Conservation (phyloP, 768 basidiomycete species). For the Kwoniella shandongensis region DNA sequence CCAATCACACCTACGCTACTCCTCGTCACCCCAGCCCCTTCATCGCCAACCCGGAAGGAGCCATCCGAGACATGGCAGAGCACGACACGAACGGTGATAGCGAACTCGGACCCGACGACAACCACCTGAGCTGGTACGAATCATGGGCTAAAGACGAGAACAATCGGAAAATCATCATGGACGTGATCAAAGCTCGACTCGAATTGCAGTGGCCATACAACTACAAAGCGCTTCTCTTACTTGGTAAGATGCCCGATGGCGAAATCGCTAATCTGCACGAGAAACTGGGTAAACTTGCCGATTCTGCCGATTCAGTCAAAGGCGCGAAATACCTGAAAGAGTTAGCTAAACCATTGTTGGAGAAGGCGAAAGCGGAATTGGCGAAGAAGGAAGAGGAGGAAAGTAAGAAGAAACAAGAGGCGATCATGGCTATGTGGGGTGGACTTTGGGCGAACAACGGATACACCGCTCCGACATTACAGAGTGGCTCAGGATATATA, state of each 20-base stretch:
- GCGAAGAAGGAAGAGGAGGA: conserved; percentile 41
- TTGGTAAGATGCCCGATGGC: conserved; percentile 23
- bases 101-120: conserved; percentile 19
- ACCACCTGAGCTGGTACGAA: conserved; percentile 24
- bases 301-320: conserved; percentile 21
- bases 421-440: conserved; percentile 47
- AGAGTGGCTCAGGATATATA: conserved; percentile 28
- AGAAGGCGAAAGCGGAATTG: conserved; percentile 36
- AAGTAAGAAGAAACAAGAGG: conserved; percentile 38
- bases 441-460: conserved; percentile 43
- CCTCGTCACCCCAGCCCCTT: conserved; percentile 21
- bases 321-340: conserved; percentile 38
- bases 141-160: conserved; percentile 40
- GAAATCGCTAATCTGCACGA: conserved; percentile 25
- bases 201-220: conserved; percentile 44
- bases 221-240: conserved; percentile 44
- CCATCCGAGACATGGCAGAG: conserved; percentile 39
- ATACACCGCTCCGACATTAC: conserved; percentile 10
- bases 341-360: conserved; percentile 23
- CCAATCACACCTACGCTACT: not conserved
- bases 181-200: conserved; percentile 38
- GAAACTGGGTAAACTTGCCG: conserved; percentile 27
- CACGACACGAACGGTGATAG: conserved; percentile 32
- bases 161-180: conserved; percentile 38
- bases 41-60: conserved; percentile 25